Percentiles rank a stretch among this genome's conserved stretches.
Conservation (phyloP, 805 yeast genomes). For the Lipomyces lipofer region DNA sequence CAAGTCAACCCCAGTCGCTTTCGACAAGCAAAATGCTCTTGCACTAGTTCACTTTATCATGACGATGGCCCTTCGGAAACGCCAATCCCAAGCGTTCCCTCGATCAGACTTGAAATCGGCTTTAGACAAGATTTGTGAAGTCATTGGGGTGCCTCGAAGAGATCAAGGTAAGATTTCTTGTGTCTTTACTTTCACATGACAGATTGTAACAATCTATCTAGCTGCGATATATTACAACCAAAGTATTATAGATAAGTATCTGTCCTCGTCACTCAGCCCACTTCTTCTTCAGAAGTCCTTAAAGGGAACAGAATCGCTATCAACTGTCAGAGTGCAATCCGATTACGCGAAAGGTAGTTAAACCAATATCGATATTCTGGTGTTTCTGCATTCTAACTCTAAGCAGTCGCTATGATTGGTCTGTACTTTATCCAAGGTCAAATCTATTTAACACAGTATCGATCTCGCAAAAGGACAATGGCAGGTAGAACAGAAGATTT, state of each 20-base stretch:
- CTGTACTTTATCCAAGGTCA: conserved; percentile 71
- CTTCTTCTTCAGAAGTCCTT: conserved; percentile 26
- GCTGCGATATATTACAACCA: conserved; percentile 42
- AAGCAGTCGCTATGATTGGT: conserved; percentile 44
- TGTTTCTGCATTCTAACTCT: not conserved
- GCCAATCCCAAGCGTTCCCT: conserved; percentile 55
- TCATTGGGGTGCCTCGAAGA: conserved; percentile 62
- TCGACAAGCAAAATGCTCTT: conserved; percentile 47
- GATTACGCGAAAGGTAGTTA: conserved; percentile 19
- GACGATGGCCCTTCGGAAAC: conserved; percentile 54
- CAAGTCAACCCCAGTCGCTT: conserved; percentile 45
- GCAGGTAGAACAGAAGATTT: conserved; percentile 82
- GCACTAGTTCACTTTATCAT: conserved; percentile 51
- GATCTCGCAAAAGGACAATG: conserved; percentile 70
- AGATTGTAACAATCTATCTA: not conserved
- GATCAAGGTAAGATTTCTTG: conserved; percentile 11
- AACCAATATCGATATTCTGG: not conserved
- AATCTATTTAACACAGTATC: conserved; percentile 64
- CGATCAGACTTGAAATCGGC: conserved; percentile 71
- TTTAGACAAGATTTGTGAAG: conserved; percentile 69
- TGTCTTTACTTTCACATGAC: too few species aligned
- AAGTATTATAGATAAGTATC: conserved; percentile 49
- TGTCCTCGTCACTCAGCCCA: conserved; percentile 34
- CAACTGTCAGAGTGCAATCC: conserved; percentile 16
- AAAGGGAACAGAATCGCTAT: conserved; percentile 17